Evolutionary conservation across 345 rosid genomes (phyloP), one percentile per base, ranked within the genome.

Genomic region (Eucalyptus sp.): DNA sequence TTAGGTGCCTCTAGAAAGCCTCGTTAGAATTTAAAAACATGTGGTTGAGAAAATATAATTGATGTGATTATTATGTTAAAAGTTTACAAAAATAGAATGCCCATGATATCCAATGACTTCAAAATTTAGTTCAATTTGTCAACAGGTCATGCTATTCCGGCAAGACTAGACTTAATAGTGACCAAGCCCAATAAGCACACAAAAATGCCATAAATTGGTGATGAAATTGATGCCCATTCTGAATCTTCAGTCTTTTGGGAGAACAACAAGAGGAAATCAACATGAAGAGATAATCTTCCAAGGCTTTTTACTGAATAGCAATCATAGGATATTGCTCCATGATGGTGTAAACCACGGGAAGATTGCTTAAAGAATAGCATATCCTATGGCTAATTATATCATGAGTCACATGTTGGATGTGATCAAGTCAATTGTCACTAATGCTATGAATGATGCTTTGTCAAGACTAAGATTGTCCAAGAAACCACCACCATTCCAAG

Each of bases 391-490:
- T 60, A 60, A 60, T 60, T 60, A 60, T 25, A 25, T 60, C n/a
- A 60, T 5, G 66, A 60, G 66, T 25, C 66, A 25, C 7, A 5
- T 10, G n/a, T 60, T 11, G 13, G n/a, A 60, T 60, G 14, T 60
- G n/a, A 60, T 60, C n/a, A 3, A 25, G 7, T 25, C n/a, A 25
- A 60, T 60, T 60, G 4, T 25, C n/a, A 60, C 27, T 60, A 25
- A 60, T 60, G 13, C 3, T 60, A 25, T 0, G 15, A 58, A 25
- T 0, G 0, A 58, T 60, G n/a, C 66, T 25, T 25, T 25, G 13
- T 56, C 29, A 1, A 24, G 29, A 0, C n/a, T 60, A 60, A 4
- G 15, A 25, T 60, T 9, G n/a, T 11, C 7, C 15, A 0, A 60
- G 2, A 25, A 60, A 25, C n/a, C 7, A 25, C 1, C 66, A 60